Percentiles rank a stretch among this genome's conserved stretches.
Conservation (phyloP, 768 basidiomycete genomes). For the Boletus sp. region DNA sequence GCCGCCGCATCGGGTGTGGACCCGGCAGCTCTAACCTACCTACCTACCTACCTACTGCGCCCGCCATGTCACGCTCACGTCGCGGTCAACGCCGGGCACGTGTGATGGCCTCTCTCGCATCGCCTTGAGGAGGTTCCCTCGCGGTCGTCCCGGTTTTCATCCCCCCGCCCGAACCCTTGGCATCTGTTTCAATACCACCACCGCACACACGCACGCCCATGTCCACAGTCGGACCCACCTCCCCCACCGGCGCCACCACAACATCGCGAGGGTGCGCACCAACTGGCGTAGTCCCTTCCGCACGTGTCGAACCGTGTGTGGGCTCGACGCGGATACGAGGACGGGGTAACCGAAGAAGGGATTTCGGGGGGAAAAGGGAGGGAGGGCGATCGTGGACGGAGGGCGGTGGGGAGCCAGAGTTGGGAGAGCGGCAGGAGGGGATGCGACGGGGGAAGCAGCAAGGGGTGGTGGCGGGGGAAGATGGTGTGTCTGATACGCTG, state of each 20-base stretch:
- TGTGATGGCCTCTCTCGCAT: not conserved
- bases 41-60: too few species aligned
- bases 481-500: conserved; percentile 1
- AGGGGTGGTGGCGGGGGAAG: conserved; percentile 4
- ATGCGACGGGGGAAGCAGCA: not conserved
- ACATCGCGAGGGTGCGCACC: conserved; percentile 51
- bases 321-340: conserved; percentile 24
- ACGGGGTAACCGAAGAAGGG: conserved; percentile 77
- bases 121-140: not conserved
- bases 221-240: conserved; percentile 23
- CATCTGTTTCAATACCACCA: conserved; percentile 23
- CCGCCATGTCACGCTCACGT: not conserved
- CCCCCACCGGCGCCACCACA: conserved; percentile 70
- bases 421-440: not conserved
- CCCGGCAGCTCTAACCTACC: too few species aligned
- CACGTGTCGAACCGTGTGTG: conserved; percentile 51
- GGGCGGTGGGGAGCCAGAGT: not conserved
- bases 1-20: too few species aligned
- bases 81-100: not conserved
- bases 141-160: not conserved
- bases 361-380: conserved; percentile 60
- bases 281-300: conserved; percentile 70
- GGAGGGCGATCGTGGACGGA: conserved; percentile 26
- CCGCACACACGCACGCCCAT: conserved; percentile 32
- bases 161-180: not conserved